Evolutionary conservation across 768 basidiomycete genomes (phyloP), one percentile per base, ranked within the genome.

Genomic region (Imleria badia): DNA sequence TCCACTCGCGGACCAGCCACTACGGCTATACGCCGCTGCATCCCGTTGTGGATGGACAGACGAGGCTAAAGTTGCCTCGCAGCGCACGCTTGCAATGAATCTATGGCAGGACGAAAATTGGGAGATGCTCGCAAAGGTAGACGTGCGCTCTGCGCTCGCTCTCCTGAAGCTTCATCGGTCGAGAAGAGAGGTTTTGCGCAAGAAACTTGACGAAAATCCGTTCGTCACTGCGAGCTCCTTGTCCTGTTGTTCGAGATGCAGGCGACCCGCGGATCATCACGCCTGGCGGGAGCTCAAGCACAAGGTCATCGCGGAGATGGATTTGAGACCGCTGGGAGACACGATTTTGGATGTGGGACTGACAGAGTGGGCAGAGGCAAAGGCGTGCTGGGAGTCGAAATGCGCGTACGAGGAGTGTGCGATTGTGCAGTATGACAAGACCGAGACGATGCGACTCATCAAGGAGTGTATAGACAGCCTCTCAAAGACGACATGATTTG

Each of bases 201-300:
- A 67, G 55, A 76, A 79, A 31, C 73, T 87, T 5, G 74, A 82
- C 58, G 76, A 80, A 33, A 73, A 82, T 1, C 85, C 85, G 4
- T 86, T 87, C 67, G 82, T 86, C 36, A 70, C 69, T 29, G 69
- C 76, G 20, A 77, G 63, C 30, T 81, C 81, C 4, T 6, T 34
- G 44, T 52, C 66, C 3, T 52, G 31, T 19, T 87, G 85, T 60
- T 74, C 76, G 26, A 70, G 78, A 41, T 87, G 85, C 66, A 71
- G 76, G 35, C 67, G 68, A 3, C 38, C 60, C 19, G 78, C 82
- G 39, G 79, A 82, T 56, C 83, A 86, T 65, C 75, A 79, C 48
- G 81, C 82, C 7, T 86, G 85, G 85, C 75, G 82, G 60, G 82
- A 85, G 64, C 74, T 87, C 51, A 86, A 86, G 63, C 75, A 80